Evolutionary conservation across 1,139 yeast genomes (phyloP).

Genomic region (Geotrichum fermentans): DNA sequence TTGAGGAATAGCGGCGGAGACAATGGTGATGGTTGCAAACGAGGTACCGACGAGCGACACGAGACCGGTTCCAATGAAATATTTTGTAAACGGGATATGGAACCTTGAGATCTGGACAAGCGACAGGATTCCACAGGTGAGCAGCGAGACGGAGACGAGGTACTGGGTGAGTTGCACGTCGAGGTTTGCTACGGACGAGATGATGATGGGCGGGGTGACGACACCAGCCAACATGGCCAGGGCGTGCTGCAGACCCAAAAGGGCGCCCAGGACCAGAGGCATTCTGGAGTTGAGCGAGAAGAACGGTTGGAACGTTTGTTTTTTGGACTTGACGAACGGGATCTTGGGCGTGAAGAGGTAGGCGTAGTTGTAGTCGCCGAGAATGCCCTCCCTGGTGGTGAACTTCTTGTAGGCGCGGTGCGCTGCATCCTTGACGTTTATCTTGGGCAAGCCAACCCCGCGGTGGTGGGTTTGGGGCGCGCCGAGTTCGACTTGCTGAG

Average conservation of each 20-base stretch:
- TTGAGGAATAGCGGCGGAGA: conserved; percentile 65
- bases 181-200: conserved; percentile 58
- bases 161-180: conserved; percentile 51
- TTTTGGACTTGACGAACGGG: conserved; percentile 52
- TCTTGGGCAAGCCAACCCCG: too few species aligned
- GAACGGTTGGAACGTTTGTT: conserved; percentile 54
- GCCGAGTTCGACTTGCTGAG: background rate
- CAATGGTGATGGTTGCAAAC: conserved; percentile 81
- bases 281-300: conserved; percentile 73
- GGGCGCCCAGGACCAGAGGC: conserved; percentile 68
- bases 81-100: conserved; percentile 65
- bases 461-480: background rate
- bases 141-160: conserved; percentile 70
- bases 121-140: conserved; percentile 71
- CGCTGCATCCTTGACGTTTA: conserved; percentile 7
- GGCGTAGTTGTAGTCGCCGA: conserved; percentile 80
- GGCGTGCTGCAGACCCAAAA: conserved; percentile 82
- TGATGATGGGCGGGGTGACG: conserved; percentile 76
- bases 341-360: conserved; percentile 71
- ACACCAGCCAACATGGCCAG: conserved; percentile 89
- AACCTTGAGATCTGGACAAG: conserved; percentile 74
- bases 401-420: conserved; percentile 24
- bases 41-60: conserved; percentile 89
- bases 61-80: conserved; percentile 80
- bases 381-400: conserved; percentile 62